phyloP scores from a whole-genome alignment of 2,329 filamentous ascomycete genomes.

The Lasiodiplodia sp. region DNA sequence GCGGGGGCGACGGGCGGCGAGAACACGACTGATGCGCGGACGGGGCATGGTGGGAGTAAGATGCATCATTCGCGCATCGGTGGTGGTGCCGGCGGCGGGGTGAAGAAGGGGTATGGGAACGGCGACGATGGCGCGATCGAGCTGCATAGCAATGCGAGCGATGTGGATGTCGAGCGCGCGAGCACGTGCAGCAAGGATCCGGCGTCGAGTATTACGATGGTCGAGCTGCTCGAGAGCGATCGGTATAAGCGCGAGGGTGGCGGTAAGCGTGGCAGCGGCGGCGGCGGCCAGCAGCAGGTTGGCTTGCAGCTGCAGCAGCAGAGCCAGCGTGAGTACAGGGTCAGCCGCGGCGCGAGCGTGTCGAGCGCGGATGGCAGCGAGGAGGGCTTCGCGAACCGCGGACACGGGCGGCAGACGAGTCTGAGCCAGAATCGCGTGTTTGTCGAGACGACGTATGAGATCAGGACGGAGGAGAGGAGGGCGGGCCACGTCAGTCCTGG shows the following conservation, averaged over 20 bases:
- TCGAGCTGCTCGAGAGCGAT: background rate
- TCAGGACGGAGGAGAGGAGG: background rate
- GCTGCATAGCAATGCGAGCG: background rate
- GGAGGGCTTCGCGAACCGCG: background rate
- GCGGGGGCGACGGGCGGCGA: too few relatives aligned
- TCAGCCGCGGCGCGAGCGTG: background rate
- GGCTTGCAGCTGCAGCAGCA: background rate
- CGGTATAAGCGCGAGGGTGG: background rate
- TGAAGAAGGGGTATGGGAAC: background rate
- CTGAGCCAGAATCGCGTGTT: background rate
- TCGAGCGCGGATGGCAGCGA: background rate
- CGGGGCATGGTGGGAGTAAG: background rate
- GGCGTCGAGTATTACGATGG: background rate
- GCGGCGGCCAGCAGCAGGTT: too few relatives aligned
- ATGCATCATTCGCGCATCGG: background rate
- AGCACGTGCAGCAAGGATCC: conserved; percentile 3
- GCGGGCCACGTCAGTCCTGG: background rate
- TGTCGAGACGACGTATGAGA: conserved; percentile 21
- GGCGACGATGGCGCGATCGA: background rate
- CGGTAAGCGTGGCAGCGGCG: background rate
- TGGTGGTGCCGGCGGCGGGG: background rate
- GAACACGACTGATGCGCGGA: background rate
- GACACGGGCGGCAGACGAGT: background rate
- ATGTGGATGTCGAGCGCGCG: background rate
- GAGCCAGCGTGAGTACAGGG: too few relatives aligned